Conservation (phyloP, 345 rosid species). For the Brassica nigra region DNA sequence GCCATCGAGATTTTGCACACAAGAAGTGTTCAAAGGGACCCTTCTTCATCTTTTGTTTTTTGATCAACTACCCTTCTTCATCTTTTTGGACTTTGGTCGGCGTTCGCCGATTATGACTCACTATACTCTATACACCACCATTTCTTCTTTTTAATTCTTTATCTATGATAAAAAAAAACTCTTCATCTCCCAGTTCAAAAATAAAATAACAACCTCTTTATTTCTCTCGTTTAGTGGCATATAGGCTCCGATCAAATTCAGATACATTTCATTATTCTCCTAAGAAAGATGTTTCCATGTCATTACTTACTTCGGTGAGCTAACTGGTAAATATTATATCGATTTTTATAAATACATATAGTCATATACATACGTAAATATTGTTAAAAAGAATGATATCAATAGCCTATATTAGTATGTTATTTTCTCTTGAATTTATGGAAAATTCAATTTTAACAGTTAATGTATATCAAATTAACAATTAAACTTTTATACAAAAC, state of each 20-base stretch:
- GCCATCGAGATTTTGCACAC: slow-evolving; percentile 34
- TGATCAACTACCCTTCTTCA: neutral
- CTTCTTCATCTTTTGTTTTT: slow-evolving; percentile 23
- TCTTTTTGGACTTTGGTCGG: slow-evolving; percentile 50
- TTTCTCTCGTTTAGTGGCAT: slow-evolving; percentile 29
- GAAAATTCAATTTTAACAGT: neutral
- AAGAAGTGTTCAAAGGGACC: slow-evolving; percentile 40
- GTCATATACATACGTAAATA: neutral
- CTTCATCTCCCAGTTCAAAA: neutral
- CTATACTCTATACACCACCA: slow-evolving; percentile 10
- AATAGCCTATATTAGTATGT: neutral
- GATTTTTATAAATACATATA: neutral
- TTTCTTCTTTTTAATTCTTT: neutral
- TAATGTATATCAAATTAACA: neutral
- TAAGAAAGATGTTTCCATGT: neutral
- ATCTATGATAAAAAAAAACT: neutral
- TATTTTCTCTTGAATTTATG: neutral
- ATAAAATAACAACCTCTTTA: neutral
- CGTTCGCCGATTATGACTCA: slow-evolving; percentile 46
- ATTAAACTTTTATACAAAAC: neutral
- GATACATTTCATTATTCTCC: neutral
- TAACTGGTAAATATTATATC: neutral
- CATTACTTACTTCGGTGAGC: neutral
- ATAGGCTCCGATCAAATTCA: slow-evolving; percentile 36
- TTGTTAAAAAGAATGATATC: neutral